phyloP scores from a whole-genome alignment of 2,329 filamentous ascomycete species.

The Aspergillus calidoustus region DNA sequence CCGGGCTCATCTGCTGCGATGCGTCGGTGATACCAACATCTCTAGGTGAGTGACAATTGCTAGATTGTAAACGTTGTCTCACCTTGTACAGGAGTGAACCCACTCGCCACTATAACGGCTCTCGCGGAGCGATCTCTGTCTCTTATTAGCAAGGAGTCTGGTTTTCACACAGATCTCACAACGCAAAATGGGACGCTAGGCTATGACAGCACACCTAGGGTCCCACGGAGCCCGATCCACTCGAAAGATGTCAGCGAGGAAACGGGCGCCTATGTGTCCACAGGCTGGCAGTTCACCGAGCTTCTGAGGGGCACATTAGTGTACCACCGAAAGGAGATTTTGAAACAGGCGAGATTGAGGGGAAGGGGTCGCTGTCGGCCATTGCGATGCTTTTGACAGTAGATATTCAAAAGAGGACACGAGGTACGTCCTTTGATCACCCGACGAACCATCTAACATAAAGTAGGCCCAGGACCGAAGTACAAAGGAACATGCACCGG shows the following conservation, averaged over 20 bases:
- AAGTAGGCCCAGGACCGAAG: background rate
- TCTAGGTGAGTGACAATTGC: slow-evolving; percentile 44
- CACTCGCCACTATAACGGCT: slow-evolving; percentile 71
- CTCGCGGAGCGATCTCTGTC: slow-evolving; percentile 68
- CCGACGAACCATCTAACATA: background rate
- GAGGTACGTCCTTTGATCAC: background rate
- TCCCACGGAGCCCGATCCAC: background rate
- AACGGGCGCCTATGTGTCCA: background rate
- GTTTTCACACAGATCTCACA: slow-evolving; percentile 50
- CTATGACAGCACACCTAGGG: background rate
- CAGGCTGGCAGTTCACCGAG: slow-evolving; percentile 26
- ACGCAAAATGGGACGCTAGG: slow-evolving; percentile 19
- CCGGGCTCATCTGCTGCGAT: slow-evolving; percentile 66
- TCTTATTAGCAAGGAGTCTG: slow-evolving; percentile 49
- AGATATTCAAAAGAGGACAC: slow-evolving; percentile 1
- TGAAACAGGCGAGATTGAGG: slow-evolving; percentile 5
- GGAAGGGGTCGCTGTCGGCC: slow-evolving; percentile 10
- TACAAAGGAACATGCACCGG: slow-evolving; percentile 15
- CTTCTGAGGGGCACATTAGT: slow-evolving; percentile 18
- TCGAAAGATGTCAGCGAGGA: background rate
- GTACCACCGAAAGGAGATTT: background rate
- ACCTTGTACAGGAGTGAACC: slow-evolving; percentile 55
- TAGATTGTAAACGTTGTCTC: background rate
- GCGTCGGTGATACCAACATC: slow-evolving; percentile 65
- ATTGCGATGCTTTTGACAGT: slow-evolving; percentile 17